Conservation (phyloP, 2,329 filamentous ascomycete genomes). For the Cordyceps farinosa region DNA sequence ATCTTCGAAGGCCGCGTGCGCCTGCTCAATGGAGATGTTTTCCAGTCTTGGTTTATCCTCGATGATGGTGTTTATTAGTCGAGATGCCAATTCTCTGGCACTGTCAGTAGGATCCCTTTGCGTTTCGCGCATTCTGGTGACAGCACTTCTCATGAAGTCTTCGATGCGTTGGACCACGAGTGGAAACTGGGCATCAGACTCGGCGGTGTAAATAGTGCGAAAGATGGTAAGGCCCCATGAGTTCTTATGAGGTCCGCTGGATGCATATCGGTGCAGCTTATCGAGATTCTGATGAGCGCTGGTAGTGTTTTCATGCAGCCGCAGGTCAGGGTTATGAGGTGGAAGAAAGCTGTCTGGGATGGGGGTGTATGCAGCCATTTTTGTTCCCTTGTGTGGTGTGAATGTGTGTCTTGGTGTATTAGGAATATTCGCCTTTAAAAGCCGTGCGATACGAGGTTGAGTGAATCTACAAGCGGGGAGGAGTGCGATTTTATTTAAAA, state of each 20-base stretch:
- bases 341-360: too few species aligned
- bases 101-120: background rate
- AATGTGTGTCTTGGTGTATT: too few species aligned
- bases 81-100: background rate
- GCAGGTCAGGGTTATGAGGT: too few species aligned
- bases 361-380: too few species aligned
- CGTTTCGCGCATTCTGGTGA: background rate
- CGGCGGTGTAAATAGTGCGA: background rate
- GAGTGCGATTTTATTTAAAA: too few species aligned
- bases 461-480: too few species aligned
- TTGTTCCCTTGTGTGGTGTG: too few species aligned
- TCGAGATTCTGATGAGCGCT: background rate
- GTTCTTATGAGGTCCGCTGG: background rate
- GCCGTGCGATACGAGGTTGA: too few species aligned
- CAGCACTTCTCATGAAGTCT: background rate
- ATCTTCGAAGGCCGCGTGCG: background rate
- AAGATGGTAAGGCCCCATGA: slow-evolving; percentile 4
- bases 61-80: background rate
- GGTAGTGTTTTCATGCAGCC: too few species aligned
- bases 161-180: background rate
- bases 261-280: background rate
- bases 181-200: background rate
- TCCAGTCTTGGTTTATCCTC: background rate
- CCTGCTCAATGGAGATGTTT: background rate
- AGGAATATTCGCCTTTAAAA: too few species aligned